Evolutionary conservation across 2,329 filamentous ascomycete genomes (phyloP).

Genomic region (Pyrenochaeta sp.): DNA sequence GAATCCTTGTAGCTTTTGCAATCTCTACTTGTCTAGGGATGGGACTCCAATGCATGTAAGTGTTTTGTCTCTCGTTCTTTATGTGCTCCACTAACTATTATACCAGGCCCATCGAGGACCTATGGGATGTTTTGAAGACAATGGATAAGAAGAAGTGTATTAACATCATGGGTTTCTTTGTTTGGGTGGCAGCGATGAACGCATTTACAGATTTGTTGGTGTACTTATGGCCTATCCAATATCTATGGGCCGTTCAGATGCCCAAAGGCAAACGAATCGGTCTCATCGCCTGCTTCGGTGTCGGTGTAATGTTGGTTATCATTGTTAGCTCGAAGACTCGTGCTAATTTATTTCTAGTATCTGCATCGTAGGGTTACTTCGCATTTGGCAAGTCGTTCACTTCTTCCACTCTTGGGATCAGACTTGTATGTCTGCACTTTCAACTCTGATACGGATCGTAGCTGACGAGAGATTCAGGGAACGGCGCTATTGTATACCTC

Average conservation of each 20-base stretch:
- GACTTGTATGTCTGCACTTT: too few relatives aligned
- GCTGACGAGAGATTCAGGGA: too few relatives aligned
- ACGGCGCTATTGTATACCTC: too few relatives aligned
- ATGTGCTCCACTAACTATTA: not conserved
- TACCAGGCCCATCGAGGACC: not conserved
- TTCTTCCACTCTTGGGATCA: too few relatives aligned
- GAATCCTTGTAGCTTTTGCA: not conserved
- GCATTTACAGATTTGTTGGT: not conserved
- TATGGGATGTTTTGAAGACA: not conserved
- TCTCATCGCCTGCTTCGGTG: not conserved
- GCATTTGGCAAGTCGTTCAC: too few relatives aligned
- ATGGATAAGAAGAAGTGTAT: not conserved
- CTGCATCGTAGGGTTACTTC: too few relatives aligned
- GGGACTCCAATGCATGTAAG: not conserved
- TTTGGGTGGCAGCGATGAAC: not conserved
- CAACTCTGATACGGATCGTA: too few relatives aligned
- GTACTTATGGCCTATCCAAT: not conserved
- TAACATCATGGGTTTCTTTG: not conserved
- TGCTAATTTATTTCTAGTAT: too few relatives aligned
- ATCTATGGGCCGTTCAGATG: not conserved
- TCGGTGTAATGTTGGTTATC: not conserved
- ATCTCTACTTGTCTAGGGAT: not conserved
- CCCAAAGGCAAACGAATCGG: not conserved
- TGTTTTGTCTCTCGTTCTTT: not conserved
- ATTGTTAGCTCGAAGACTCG: too few relatives aligned